phyloP scores from a whole-genome alignment of 148 eudicot species.

The Rhododendron griersonianum region DNA sequence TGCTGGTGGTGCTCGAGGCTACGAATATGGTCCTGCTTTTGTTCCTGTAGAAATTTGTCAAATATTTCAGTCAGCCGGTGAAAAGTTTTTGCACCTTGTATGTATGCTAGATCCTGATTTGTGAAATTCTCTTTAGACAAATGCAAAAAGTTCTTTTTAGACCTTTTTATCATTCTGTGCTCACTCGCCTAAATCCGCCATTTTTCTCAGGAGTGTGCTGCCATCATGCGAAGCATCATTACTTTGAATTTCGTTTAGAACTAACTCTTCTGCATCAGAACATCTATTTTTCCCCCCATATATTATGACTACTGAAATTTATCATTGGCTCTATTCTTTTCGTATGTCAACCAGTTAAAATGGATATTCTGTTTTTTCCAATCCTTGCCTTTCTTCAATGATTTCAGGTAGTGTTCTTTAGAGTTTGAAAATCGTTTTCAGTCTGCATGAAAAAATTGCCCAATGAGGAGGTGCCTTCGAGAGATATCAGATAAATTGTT shows the following conservation, averaged over 20 bases:
- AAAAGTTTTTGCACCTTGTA: conserved; percentile 86
- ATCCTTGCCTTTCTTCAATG: neutral
- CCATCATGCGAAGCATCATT: neutral
- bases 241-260: neutral
- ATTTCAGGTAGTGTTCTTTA: neutral
- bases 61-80: conserved; percentile 72
- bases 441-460: neutral
- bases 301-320: neutral
- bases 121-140: neutral
- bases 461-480: neutral
- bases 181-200: neutral
- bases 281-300: neutral
- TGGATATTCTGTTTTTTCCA: neutral
- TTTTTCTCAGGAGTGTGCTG: neutral
- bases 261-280: neutral
- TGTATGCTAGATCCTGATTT: conserved; percentile 20
- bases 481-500: neutral
- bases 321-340: neutral
- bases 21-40: conserved; percentile 81
- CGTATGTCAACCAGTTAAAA: neutral
- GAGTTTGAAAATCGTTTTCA: neutral
- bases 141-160: neutral
- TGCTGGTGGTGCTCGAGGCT: conserved; percentile 70
- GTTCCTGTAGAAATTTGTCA: conserved; percentile 94
- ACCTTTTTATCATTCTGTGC: neutral